These are phyloP conservation scores for Diversispora eburnea DNA, from an alignment of 192 early-diverging fungal species.

Conservation along the genomic window DNA sequence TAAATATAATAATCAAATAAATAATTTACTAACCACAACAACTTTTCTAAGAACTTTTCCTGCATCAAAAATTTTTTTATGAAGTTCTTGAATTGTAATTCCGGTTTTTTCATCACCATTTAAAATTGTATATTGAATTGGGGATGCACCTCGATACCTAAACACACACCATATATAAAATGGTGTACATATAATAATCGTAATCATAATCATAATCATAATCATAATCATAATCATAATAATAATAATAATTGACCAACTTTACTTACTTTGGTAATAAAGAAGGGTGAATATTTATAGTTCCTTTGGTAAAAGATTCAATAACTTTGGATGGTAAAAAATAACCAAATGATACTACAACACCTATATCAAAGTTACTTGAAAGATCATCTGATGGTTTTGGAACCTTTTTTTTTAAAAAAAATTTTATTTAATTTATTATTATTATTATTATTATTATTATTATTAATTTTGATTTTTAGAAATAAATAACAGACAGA, in stretches of 20 bases:
- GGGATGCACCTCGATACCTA: constrained; percentile 83
- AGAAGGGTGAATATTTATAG: constrained; percentile 93
- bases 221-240: background rate
- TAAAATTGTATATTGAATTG: constrained; percentile 81
- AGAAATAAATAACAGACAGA: background rate
- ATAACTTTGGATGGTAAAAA: constrained; percentile 79
- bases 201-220: background rate
- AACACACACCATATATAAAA: too few relatives aligned
- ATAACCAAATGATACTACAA: constrained; percentile 93
- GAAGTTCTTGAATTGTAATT: constrained; percentile 83
- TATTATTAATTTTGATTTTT: too few relatives aligned
- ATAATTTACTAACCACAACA: constrained; percentile 42
- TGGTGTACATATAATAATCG: too few relatives aligned
- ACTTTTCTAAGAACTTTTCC: constrained; percentile 77
- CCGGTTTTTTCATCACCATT: constrained; percentile 72
- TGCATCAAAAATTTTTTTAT: constrained; percentile 75
- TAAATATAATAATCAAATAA: too few relatives aligned
- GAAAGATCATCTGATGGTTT: constrained; percentile 7
- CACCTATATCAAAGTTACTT: constrained; percentile 72
- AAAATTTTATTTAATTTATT: too few relatives aligned
- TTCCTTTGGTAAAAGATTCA: constrained; percentile 57
- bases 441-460: too few relatives aligned
- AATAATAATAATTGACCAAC: background rate
- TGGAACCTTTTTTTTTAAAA: constrained; percentile 15
- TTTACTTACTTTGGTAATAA: constrained; percentile 70